Conservation (phyloP, 2,329 filamentous ascomycete genomes). For the Trichophyton schoenleinii region DNA sequence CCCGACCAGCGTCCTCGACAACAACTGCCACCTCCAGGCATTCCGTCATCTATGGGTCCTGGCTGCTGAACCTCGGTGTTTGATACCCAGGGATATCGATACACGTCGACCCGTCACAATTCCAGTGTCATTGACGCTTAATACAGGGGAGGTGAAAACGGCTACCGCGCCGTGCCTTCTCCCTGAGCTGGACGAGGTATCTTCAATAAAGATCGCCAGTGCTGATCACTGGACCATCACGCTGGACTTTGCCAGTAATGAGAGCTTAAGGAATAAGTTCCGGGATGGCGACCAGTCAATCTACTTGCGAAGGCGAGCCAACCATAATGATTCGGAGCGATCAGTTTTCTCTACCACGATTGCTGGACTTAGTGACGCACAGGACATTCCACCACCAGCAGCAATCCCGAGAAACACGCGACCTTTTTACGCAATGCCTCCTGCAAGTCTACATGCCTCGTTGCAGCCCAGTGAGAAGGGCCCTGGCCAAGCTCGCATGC, state of each 20-base stretch:
- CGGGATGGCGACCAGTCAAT: slow-evolving; percentile 54
- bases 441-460: slow-evolving; percentile 16
- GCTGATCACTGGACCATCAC: slow-evolving; percentile 69
- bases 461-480: neutral
- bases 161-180: slow-evolving; percentile 46
- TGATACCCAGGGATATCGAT: slow-evolving; percentile 76
- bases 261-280: slow-evolving; percentile 53
- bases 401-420: slow-evolving; percentile 8
- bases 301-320: slow-evolving; percentile 57
- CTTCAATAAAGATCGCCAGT: slow-evolving; percentile 27
- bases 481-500: slow-evolving; percentile 19
- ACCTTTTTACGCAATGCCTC: slow-evolving; percentile 14
- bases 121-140: slow-evolving; percentile 54
- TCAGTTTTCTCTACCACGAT: slow-evolving; percentile 62
- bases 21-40: slow-evolving; percentile 86
- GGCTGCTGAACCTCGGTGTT: slow-evolving; percentile 75
- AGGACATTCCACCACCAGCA: slow-evolving; percentile 29
- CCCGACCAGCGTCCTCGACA: slow-evolving; percentile 79
- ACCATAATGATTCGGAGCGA: slow-evolving; percentile 44
- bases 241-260: slow-evolving; percentile 57
- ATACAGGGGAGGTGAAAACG: slow-evolving; percentile 23
- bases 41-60: slow-evolving; percentile 97
- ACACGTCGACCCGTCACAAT: slow-evolving; percentile 67
- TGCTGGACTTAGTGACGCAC: slow-evolving; percentile 54
- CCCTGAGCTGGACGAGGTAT: slow-evolving; percentile 31